phyloP scores from a whole-genome alignment of 2,329 filamentous ascomycete species.

The Pseudocercospora ulei region DNA sequence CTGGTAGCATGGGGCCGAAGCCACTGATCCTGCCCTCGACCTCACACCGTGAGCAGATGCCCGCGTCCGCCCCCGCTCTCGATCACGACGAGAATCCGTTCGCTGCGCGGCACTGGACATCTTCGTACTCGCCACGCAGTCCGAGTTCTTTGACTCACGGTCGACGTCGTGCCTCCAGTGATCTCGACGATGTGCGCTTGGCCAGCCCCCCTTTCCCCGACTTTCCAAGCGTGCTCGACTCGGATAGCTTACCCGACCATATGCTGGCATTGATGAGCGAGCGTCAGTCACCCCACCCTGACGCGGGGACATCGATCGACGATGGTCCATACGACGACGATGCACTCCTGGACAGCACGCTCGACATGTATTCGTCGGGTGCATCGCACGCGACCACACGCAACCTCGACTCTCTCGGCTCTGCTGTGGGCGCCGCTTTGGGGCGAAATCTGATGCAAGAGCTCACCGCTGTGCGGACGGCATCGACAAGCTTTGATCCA shows the following conservation, averaged over 20 bases:
- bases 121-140: conserved; percentile 4
- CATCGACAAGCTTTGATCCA: conserved; percentile 3
- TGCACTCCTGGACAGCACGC: conserved; percentile 5
- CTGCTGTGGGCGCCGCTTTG: conserved; percentile 13
- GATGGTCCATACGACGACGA: conserved; percentile 5
- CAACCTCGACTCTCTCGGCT: conserved; percentile 26
- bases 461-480: conserved; percentile 24
- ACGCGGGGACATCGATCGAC: conserved; percentile 1
- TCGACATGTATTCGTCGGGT: conserved; percentile 5
- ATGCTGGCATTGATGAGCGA: neutral
- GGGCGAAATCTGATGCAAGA: conserved; percentile 34
- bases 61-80: conserved; percentile 27
- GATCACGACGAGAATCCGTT: conserved; percentile 19
- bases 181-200: conserved; percentile 1
- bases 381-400: conserved; percentile 12
- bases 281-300: neutral
- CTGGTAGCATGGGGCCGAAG: conserved; percentile 31
- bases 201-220: conserved; percentile 10
- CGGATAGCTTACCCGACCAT: neutral
- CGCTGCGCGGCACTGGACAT: neutral
- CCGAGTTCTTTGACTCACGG: neutral
- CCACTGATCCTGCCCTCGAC: conserved; percentile 33
- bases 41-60: conserved; percentile 24
- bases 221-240: conserved; percentile 4
- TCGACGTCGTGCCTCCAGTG: conserved; percentile 3